Conservation (phyloP, 2,329 filamentous ascomycete genomes). For the Dendrostoma leiphaemia region DNA sequence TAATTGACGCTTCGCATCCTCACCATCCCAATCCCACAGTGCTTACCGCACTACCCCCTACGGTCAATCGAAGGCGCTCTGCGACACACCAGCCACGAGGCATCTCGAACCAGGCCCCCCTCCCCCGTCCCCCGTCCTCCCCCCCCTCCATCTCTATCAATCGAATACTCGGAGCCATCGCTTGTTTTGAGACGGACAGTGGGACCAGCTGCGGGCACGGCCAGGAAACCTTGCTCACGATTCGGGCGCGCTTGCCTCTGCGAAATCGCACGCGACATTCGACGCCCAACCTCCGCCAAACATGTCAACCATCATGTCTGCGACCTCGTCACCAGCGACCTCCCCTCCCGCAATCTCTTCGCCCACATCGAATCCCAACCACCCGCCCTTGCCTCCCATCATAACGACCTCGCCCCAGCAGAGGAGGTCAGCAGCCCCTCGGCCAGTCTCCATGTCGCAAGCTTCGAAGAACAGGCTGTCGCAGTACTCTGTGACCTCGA, state of each 20-base stretch:
- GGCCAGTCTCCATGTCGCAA: slow-evolving; percentile 63
- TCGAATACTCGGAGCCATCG: slow-evolving; percentile 4
- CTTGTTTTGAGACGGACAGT: slow-evolving; percentile 9
- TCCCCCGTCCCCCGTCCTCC: neutral
- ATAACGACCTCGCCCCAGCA: slow-evolving; percentile 53
- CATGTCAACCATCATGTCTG: slow-evolving; percentile 57
- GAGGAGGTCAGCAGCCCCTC: slow-evolving; percentile 59
- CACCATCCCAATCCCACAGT: neutral
- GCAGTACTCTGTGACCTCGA: slow-evolving; percentile 74
- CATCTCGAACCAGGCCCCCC: neutral
- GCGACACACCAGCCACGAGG: slow-evolving; percentile 1
- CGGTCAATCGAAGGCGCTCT: slow-evolving; percentile 7
- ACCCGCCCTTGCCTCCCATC: slow-evolving; percentile 54
- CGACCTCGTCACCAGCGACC: slow-evolving; percentile 52
- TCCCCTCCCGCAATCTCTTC: slow-evolving; percentile 46
- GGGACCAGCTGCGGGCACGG: slow-evolving; percentile 6
- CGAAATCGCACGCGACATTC: slow-evolving; percentile 21
- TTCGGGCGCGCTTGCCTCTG: slow-evolving; percentile 17
- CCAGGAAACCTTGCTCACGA: slow-evolving; percentile 17
- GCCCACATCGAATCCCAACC: slow-evolving; percentile 46
- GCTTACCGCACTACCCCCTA: neutral
- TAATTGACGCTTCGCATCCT: no score
- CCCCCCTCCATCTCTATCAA: neutral
- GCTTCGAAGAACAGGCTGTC: slow-evolving; percentile 80
- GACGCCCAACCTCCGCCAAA: slow-evolving; percentile 26